phyloP scores from a whole-genome alignment of 176 grass and related monocot species.

The Musa troglodytarum region DNA sequence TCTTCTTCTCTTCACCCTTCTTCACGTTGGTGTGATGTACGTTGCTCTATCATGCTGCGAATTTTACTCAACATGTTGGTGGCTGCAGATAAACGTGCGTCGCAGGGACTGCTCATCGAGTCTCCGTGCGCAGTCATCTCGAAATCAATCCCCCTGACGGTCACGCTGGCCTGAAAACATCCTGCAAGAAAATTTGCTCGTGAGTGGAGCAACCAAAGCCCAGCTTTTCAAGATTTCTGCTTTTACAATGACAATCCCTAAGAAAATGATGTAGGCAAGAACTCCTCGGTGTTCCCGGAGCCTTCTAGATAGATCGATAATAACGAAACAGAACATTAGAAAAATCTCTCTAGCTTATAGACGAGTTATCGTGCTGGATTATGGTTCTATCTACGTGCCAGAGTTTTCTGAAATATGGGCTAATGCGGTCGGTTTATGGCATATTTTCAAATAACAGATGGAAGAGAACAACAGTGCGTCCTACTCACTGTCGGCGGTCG shows the following conservation, averaged over 20 bases:
- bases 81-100: constrained; percentile 7
- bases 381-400: too few species aligned
- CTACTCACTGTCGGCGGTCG: not conserved
- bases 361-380: too few species aligned
- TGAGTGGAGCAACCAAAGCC: not conserved
- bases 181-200: not conserved
- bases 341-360: too few species aligned
- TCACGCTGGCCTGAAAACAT: not conserved
- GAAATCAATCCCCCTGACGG: constrained; percentile 7
- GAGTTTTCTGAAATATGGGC: too few species aligned
- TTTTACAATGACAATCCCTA: not conserved
- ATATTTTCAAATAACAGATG: not conserved
- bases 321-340: too few species aligned
- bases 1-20: too few species aligned
- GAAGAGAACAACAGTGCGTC: too few species aligned
- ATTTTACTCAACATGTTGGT: not conserved
- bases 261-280: too few species aligned
- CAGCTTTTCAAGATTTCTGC: not conserved
- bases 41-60: not conserved
- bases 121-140: not conserved
- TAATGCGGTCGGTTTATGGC: not conserved
- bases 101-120: not conserved
- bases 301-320: too few species aligned
- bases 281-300: too few species aligned
- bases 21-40: not conserved